Evolutionary conservation across 108 stramenopile species (phyloP), one percentile per base, ranked within the genome.

Genomic region (Cyclotella baltica): DNA sequence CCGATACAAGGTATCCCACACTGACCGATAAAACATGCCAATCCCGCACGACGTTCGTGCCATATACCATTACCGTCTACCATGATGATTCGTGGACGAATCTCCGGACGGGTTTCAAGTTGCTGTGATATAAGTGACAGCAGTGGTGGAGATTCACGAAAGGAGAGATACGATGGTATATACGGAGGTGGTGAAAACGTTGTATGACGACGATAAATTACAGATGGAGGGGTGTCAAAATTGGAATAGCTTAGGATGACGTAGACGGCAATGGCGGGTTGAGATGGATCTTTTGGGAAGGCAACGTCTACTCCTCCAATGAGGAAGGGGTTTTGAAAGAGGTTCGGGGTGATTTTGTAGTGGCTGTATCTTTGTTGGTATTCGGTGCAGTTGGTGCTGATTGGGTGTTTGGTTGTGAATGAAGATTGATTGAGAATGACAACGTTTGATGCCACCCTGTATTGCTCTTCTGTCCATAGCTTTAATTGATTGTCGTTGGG

Each of bases 261-360:
- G 66, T 93, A 90, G 19, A 89, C 89, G 18, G 92, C 92, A 35
- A 89, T 33, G 1, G 78, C 70, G 23, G 76, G 22, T 28, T 79
- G 70, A 16, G 19, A 51, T 52, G 22, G 6, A 16, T 50, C 20
- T 34, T n/a, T 31, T 10, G 33, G 70, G 62, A 85, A 92, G 30
- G 85, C 81, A 6, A 93, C 85, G 70, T 93, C 89, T 46, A 93
- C 86, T 11, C 92, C 92, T 18, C 92, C 92, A 58, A 81, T 85
- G 27, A 84, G 81, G 33, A 74, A 56, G 6, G 50, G 10, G n/a
- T 34, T 78, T 16, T 46, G 2, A 43, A 18, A 33, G 33, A 50
- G 18, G 23, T 18, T 43, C 46, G 76, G 63, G 53, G 47, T 27
- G 50, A 30, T 67, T 31, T 1, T 19, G 4, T 20, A 33, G 19